Evolutionary conservation across 768 basidiomycete genomes (phyloP), one percentile per base, ranked within the genome.

Genomic region (Kwoniella sp.): DNA sequence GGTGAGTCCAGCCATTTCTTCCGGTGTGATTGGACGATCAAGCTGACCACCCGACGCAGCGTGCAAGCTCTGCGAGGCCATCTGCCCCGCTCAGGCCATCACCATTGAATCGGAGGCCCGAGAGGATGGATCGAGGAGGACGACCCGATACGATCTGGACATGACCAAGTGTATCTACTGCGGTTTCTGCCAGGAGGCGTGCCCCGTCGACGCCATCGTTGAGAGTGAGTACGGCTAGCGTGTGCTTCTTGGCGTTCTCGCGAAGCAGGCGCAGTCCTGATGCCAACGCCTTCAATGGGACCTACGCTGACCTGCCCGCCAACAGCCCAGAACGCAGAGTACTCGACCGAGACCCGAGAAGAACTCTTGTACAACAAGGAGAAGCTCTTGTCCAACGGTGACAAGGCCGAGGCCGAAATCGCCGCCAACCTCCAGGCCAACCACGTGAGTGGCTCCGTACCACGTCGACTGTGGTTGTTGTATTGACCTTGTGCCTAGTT

Each of bases 101-200:
- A 98, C 95, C 22, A 99, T 99, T 62, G 95, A 99, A 77, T 93
- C 90, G 56, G 95, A 99, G 76, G 84, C 91, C 49, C 86, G 95
- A 59, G 79, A 84, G 76, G 95, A 99, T 73, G 95, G 95, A 37
- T 92, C 89, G 47, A 82, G 95, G 71, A 82, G 89, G 77, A 99
- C 95, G 52, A 98, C 95, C 26, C 88, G 89, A 84, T 99, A 98
- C 67, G 95, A 98, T 77, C 91, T 98, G 67, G 95, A 99, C 75
- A 99, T 99, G 95, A 99, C 95, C 54, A 98, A 79, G 80, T 98
- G 95, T 77, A 99, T 99, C 69, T 99, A 99, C 79, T 99, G 95
- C 76, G 95, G 95, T 47, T 98, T 96, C 80, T 98, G 95, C 76
- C 93, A 98, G 76, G 95, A 98, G 77, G 95, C 95, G 26, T 99